Conservation (phyloP, 1,284 basidiomycete species). For the Apiotrichum porosum region DNA sequence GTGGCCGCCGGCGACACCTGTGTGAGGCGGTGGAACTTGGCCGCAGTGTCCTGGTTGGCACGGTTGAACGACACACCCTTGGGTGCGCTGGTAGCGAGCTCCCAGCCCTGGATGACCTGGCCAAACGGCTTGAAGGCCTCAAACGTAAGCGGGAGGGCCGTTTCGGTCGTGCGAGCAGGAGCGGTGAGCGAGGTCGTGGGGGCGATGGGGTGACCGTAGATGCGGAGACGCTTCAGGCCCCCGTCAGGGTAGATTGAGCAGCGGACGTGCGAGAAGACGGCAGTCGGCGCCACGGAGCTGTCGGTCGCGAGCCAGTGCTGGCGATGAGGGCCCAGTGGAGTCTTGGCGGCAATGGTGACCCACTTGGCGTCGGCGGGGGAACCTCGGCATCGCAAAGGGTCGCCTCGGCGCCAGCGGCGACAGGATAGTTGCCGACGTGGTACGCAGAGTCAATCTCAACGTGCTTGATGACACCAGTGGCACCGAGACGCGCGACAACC, state of each 20-base stretch:
- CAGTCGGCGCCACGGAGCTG: slow-evolving; percentile 53
- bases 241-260: slow-evolving; percentile 92
- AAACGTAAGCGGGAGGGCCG: slow-evolving; percentile 68
- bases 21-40: slow-evolving; percentile 71
- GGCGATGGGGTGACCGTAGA: slow-evolving; percentile 61
- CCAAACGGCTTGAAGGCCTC: slow-evolving; percentile 83
- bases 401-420: slow-evolving; percentile 50
- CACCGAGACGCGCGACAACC: slow-evolving; percentile 80
- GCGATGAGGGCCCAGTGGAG: slow-evolving; percentile 80
- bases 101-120: slow-evolving; percentile 71
- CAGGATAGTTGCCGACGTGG: slow-evolving; percentile 95
- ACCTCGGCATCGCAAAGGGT: slow-evolving; percentile 23
- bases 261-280: slow-evolving; percentile 74
- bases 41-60: slow-evolving; percentile 82
- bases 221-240: slow-evolving; percentile 83
- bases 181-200: background rate
- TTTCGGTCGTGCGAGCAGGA: slow-evolving; percentile 23
- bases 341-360: slow-evolving; percentile 68
- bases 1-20: slow-evolving; percentile 55
- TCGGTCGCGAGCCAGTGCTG: slow-evolving; percentile 83
- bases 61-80: slow-evolving; percentile 52
- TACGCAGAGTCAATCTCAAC: slow-evolving; percentile 90
- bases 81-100: slow-evolving; percentile 44
- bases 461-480: slow-evolving; percentile 65
- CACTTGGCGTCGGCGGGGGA: slow-evolving; percentile 56